phyloP scores from a whole-genome alignment of 139 green algal genomes.

The Micromonas commoda region DNA sequence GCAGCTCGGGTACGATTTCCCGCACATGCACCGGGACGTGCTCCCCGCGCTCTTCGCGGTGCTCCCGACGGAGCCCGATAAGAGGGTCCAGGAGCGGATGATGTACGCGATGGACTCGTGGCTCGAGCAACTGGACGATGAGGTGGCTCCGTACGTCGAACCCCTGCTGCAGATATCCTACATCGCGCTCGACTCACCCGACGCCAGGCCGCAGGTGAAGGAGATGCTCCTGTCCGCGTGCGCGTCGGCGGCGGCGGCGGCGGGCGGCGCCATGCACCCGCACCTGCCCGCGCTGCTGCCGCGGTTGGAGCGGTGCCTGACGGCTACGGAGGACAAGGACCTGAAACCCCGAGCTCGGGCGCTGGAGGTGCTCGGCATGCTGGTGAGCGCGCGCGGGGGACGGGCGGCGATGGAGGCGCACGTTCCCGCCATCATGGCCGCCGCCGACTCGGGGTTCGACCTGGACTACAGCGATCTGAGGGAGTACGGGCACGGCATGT shows the following conservation, averaged over 20 bases:
- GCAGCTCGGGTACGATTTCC: slow-evolving; percentile 45
- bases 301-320: slow-evolving; percentile 55
- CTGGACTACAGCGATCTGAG: slow-evolving; percentile 47
- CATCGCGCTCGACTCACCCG: not conserved
- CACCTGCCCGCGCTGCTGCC: slow-evolving; percentile 39
- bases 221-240: not conserved
- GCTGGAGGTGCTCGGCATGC: slow-evolving; percentile 54
- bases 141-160: slow-evolving; percentile 50
- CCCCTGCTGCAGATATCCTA: slow-evolving; percentile 38
- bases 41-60: slow-evolving; percentile 22
- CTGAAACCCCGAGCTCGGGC: slow-evolving; percentile 50
- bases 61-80: not conserved
- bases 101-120: slow-evolving; percentile 62
- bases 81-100: slow-evolving; percentile 33
- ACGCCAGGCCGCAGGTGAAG: not conserved
- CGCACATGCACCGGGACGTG: slow-evolving; percentile 44
- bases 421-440: slow-evolving; percentile 33
- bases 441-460: slow-evolving; percentile 38
- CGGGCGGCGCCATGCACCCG: slow-evolving; percentile 39
- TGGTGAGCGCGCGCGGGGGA: slow-evolving; percentile 37
- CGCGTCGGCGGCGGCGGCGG: not conserved
- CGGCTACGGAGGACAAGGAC: slow-evolving; percentile 30
- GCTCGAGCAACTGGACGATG: slow-evolving; percentile 48
- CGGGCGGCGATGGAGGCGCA: slow-evolving; percentile 5
- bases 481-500: slow-evolving; percentile 59